These are phyloP conservation scores for Coffea humblotiana DNA, from an alignment of 305 asterid genomes.

Conservation along the genomic window DNA sequence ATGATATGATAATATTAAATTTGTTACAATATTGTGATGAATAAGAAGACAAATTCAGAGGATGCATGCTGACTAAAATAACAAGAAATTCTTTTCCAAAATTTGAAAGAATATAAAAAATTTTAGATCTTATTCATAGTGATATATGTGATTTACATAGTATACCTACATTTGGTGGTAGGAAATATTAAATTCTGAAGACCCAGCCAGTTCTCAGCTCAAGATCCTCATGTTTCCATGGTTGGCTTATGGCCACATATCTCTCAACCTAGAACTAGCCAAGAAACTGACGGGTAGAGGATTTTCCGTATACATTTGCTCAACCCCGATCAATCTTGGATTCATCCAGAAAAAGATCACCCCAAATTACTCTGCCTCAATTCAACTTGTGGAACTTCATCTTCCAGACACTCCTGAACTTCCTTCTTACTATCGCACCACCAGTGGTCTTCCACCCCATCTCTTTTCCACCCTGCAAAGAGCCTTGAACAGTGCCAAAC, in stretches of 20 bases:
- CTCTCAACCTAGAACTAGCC: conserved; percentile 45
- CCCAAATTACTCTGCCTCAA: conserved; percentile 12
- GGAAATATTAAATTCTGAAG: too few species aligned
- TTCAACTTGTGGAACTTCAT: conserved; percentile 29
- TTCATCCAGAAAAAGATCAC: conserved; percentile 29
- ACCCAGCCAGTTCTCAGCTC: background rate
- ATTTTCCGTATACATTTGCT: conserved; percentile 29
- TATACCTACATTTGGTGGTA: too few species aligned
- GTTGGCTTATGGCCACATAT: conserved; percentile 47
- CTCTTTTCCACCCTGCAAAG: conserved; percentile 13
- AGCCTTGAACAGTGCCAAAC: conserved; percentile 14
- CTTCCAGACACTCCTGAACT: conserved; percentile 25
- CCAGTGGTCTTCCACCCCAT: conserved; percentile 34
- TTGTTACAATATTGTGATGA: too few species aligned
- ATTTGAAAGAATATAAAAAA: too few species aligned
- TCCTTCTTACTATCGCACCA: conserved; percentile 32
- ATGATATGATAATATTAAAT: too few species aligned
- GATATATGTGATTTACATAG: too few species aligned
- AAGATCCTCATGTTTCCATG: conserved; percentile 44
- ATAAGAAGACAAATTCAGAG: too few species aligned
- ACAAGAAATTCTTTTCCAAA: too few species aligned
- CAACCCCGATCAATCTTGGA: conserved; percentile 38
- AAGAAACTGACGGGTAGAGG: conserved; percentile 26
- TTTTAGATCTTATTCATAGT: too few species aligned
- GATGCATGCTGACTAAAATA: too few species aligned